Base-by-base conservation (phyloP, 495 filamentous ascomycete genomes). In the Aspergillus incahuasiensis region DNA sequence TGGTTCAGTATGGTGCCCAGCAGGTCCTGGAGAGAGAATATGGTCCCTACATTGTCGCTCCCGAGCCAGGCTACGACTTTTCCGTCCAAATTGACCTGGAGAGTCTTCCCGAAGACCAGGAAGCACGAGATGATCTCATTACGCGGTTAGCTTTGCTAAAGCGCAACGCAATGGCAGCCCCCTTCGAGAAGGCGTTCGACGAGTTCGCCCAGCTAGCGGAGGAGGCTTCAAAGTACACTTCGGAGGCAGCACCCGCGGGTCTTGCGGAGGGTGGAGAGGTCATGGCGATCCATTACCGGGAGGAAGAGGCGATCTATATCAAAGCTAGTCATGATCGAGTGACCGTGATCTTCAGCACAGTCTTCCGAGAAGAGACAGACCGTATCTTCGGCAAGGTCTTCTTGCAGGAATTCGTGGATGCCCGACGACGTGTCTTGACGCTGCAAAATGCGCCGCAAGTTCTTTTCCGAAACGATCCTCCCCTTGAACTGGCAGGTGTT, bases 261-360 rank as follows among this genome's bases (percentile, higher is more conserved):
- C 78, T 95, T 32, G 74, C 80, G 63, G 92, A 96, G 75, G 90
- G 91, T 25, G 91, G 91, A 38, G 86, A 95, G 60, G 87, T 97
- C 21, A 96, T 94, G 87, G 87, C 92, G 2, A 94, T 98, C 56
- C 92, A 97, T 63, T 97, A 98, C 75, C 86, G 94, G 16, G 95
- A 98, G 60, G 94, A 97, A 75, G 94, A 98, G 68, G 94, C 94
- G n/a, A 97, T 98, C 67, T 98, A 96, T 71, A 90, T 98, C 77
- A 96, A 97, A 72, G 92, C 94, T 30, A 95, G 88, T 69, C 87
- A 91, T 68, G 94, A 98, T 67, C 86, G 94, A 51, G 95, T 98
- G 38, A 98, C 94, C 0, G 92, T 98, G 64, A 97, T 98, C 66
- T 98, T 98, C 82, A 96, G 91, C 72, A 98, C 94, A 32, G 84